phyloP scores from a whole-genome alignment of 352 stramenopile genomes.

The Sclerospora graminicola region DNA sequence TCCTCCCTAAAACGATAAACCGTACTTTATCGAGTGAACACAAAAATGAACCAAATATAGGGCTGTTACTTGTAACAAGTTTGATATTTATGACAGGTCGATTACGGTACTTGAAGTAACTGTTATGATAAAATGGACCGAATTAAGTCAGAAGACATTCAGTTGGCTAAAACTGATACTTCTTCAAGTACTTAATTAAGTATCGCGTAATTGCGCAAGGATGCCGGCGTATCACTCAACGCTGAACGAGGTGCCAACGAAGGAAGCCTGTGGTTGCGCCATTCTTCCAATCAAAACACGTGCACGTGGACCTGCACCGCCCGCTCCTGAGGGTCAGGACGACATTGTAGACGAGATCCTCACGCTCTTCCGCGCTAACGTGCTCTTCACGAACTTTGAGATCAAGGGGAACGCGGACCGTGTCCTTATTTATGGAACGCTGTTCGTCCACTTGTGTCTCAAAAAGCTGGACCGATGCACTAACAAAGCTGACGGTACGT shows the following conservation, averaged over 20 bases:
- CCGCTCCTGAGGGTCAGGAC: constrained; percentile 60
- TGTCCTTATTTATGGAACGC: constrained; percentile 90
- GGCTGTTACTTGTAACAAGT: no score
- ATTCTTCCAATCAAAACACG: constrained; percentile 88
- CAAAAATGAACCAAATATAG: no score
- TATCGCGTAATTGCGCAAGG: no score
- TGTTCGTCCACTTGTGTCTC: constrained; percentile 87
- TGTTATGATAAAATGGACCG: no score
- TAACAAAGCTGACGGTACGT: constrained; percentile 60
- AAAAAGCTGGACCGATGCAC: constrained; percentile 84
- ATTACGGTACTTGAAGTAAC: no score
- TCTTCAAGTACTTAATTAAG: background rate
- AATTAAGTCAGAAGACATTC: no score
- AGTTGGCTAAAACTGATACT: background rate
- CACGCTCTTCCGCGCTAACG: constrained; percentile 89
- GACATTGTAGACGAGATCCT: constrained; percentile 93
- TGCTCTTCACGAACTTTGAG: constrained; percentile 92
- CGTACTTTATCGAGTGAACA: no score
- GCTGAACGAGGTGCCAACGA: constrained; percentile 56
- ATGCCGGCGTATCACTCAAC: constrained; percentile 91
- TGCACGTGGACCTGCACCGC: constrained; percentile 75
- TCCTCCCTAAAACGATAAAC: no score
- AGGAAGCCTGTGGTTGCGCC: constrained; percentile 80
- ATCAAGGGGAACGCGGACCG: constrained; percentile 87
- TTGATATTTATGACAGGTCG: no score